Base-by-base conservation (phyloP, 139 green algal species). In the Chlorella ohadii region DNA sequence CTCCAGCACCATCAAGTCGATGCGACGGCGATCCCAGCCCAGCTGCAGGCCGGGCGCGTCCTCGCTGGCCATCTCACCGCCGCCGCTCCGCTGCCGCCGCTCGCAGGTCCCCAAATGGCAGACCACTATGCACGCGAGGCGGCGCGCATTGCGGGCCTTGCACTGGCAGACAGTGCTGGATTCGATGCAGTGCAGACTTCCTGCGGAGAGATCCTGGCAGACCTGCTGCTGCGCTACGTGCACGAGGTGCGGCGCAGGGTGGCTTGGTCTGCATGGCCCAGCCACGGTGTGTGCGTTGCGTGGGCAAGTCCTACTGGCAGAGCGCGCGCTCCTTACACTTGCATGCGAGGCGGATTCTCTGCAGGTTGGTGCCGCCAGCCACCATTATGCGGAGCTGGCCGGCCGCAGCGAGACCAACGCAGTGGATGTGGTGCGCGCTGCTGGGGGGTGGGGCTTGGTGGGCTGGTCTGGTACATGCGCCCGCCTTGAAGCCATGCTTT, bases 221-320 rank as follows among this genome's bases (percentile, higher is more conserved):
- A 98, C 31, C 77, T 98, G 36, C 68, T 97, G 67, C 51, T 97
- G 31, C 90, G 92, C 0, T 98, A 96, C 77, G 83, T 97, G 13
- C 63, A 83, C 6, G 92, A 97, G 66, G 51, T 59, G 51, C 51
- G 51, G 51, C 51, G 44, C 44, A 55, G 44, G n/a, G n/a, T n/a
- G n/a, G n/a, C n/a, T n/a, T n/a, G n/a, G n/a, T n/a, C n/a, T n/a
- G n/a, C n/a, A n/a, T n/a, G n/a, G n/a, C 44, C 44, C 44, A 51
- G 44, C 44, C 44, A 51, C n/a, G n/a, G n/a, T n/a, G n/a, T n/a
- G n/a, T n/a, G n/a, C n/a, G n/a, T n/a, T n/a, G n/a, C n/a, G n/a
- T n/a, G n/a, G n/a, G n/a, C n/a, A n/a, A n/a, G n/a, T n/a, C n/a
- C n/a, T n/a, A n/a, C n/a, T n/a, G n/a, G n/a, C n/a, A n/a, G n/a